Evolutionary conservation across 2,329 filamentous ascomycete genomes (phyloP).

Genomic region (Colletotrichum sp.): DNA sequence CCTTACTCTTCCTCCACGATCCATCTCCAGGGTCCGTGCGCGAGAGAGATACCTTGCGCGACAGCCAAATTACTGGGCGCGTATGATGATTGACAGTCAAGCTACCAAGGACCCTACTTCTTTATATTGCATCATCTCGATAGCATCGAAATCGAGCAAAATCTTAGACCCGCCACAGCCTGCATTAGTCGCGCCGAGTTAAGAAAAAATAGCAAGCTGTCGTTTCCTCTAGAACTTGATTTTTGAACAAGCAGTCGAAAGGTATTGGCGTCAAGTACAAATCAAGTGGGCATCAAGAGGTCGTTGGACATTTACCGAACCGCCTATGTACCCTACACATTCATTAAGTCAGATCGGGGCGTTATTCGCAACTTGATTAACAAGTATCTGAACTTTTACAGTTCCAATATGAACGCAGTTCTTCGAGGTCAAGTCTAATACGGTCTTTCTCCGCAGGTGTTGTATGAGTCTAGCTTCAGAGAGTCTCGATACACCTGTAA

Average conservation of each 20-base stretch:
- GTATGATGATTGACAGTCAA: neutral
- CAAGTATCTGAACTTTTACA: neutral
- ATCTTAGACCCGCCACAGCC: neutral
- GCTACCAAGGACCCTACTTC: neutral
- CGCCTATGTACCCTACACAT: neutral
- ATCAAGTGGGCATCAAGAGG: neutral
- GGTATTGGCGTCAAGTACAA: neutral
- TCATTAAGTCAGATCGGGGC: neutral
- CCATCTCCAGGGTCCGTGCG: neutral
- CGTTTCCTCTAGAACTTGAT: neutral
- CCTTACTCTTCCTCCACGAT: neutral
- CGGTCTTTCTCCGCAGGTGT: neutral
- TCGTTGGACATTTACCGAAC: neutral
- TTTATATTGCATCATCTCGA: neutral
- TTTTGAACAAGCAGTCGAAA: neutral
- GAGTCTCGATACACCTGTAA: neutral
- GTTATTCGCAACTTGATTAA: neutral
- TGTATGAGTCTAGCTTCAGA: neutral
- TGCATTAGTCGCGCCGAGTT: rapidly evolving
- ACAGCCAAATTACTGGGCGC: neutral
- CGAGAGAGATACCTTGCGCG: neutral
- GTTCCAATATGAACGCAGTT: neutral
- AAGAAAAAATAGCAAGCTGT: neutral
- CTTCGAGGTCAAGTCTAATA: neutral
- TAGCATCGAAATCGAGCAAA: neutral